These are phyloP conservation scores for Auxenochlorella pyrenoidosa DNA, from an alignment of 139 green algal species.

Conservation along the genomic window DNA sequence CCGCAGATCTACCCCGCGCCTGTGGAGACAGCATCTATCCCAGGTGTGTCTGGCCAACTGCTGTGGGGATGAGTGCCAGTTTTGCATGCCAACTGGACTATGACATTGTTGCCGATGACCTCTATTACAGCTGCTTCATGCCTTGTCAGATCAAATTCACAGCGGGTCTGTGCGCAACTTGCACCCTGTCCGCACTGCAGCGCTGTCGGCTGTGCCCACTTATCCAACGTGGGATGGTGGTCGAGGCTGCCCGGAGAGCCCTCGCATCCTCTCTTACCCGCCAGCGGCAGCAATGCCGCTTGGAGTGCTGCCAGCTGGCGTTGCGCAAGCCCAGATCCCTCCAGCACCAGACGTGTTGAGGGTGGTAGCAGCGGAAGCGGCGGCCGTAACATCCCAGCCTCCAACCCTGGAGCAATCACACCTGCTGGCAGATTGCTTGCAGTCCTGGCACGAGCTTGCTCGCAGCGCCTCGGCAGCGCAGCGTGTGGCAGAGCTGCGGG, in stretches of 20 bases:
- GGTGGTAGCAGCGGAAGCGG: not conserved
- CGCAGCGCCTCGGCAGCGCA: not conserved
- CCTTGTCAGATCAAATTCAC: no score
- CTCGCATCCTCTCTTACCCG: not conserved
- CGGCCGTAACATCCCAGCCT: not conserved
- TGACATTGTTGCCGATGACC: no score
- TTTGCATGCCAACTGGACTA: no score
- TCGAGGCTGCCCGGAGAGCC: not conserved
- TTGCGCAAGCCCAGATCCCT: no score
- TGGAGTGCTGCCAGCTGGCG: not conserved
- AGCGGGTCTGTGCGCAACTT: no score
- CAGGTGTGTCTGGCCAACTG: not conserved
- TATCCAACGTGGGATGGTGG: no score
- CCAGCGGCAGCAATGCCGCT: no score
- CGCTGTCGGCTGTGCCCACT: not conserved
- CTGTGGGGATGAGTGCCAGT: no score
- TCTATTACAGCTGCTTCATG: no score
- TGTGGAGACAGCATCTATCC: not conserved
- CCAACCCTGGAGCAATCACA: not conserved
- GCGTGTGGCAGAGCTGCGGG: not conserved
- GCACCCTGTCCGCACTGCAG: not conserved
- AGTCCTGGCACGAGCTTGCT: not conserved
- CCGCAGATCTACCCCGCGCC: not conserved
- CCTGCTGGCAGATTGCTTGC: not conserved
- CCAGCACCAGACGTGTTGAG: not conserved